Percentiles rank a stretch among this genome's conserved stretches.
These are phyloP conservation scores for Tothia fuscella DNA, from an alignment of 2,329 filamentous ascomycete genomes.

Conservation along the genomic window DNA sequence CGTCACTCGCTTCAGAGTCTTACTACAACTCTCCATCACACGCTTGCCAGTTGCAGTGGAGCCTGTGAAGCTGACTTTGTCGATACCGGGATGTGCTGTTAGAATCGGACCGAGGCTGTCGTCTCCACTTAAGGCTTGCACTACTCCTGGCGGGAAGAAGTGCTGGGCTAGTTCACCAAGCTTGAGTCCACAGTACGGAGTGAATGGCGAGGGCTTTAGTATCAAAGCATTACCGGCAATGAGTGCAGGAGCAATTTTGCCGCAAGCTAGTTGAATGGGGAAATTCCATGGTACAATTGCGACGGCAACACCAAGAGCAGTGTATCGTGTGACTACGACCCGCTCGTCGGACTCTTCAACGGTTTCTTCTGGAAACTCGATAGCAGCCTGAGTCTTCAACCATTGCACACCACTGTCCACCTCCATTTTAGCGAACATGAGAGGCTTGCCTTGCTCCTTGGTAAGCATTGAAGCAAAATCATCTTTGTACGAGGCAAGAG, in stretches of 20 bases:
- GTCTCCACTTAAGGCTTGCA: conserved; percentile 44
- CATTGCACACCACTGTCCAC: conserved; percentile 23
- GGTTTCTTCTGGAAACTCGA: conserved; percentile 3
- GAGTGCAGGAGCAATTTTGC: conserved; percentile 40
- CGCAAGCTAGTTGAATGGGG: conserved; percentile 28
- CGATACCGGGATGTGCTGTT: conserved; percentile 41
- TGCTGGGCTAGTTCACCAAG: conserved; percentile 38
- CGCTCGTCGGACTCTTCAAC: conserved; percentile 10
- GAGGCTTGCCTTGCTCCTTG: conserved; percentile 42
- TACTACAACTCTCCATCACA: conserved; percentile 38
- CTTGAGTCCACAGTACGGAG: conserved; percentile 41
- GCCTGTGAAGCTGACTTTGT: conserved; percentile 49
- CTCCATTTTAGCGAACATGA: conserved; percentile 21
- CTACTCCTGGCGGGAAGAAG: conserved; percentile 43
- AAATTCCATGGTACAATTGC: conserved; percentile 15
- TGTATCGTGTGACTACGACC: conserved; percentile 12
- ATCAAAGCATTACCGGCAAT: conserved; percentile 44
- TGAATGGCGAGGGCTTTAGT: conserved; percentile 47
- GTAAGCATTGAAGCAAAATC: conserved; percentile 35
- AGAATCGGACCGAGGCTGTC: conserved; percentile 42
- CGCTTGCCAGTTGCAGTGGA: conserved; percentile 39
- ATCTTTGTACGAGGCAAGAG: conserved; percentile 28
- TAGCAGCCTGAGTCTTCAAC: background rate
- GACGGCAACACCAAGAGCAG: conserved; percentile 5
- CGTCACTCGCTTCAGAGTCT: conserved; percentile 42